Base-by-base conservation (phyloP, 257 asterid genomes). In the Voacanga thouarsii region DNA sequence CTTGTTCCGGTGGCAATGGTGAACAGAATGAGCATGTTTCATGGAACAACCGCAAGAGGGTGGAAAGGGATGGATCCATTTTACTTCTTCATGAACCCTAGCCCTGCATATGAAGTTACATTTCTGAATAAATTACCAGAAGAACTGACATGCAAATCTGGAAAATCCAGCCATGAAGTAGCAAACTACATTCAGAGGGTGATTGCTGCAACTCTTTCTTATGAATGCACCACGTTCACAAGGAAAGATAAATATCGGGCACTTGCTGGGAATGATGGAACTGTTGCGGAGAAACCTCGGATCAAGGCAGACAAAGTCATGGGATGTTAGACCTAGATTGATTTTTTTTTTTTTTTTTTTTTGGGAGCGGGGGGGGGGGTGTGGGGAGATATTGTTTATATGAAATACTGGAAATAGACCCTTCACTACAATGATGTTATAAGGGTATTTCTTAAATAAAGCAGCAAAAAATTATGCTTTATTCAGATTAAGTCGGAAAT, bases 21-120 rank as follows among this genome's bases (percentile, higher is more conserved):
- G 64, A 85, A 85, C 45, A 70, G 83, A 23, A 85, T 82, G 88
- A 85, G 88, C 77, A 85, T 85, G 88, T 82, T 85, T 45, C 88
- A 82, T 1, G 88, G 88, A 7, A 84, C 88, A 1, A 84, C 88
- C 0, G 88, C 88, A 3, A 57, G 88, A 44, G 88, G 86, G 14
- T 82, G 88, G 86, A 85, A 85, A 82, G 86, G 86, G 74, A 82
- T 82, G 84, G 86, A 85, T 43, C 84, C 86, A 0, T 82, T 85
- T 71, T 85, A 77, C 37, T 85, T 79, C 63, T 82, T 85, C 67
- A 85, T 85, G 88, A 85, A 85, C 76, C 88, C 88, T 3, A 77
- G 83, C 57, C 88, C 88, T 0, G 80, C 79, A 0, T 85, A 82
- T 53, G 86, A 85, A 68, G 86, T 85, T 5, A 85, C 88, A 7